A percentile compares a stretch with the other conserved stretches of the same genome.
Conservation (phyloP, 2,329 filamentous ascomycete species). For the Pezicula rhizophila region DNA sequence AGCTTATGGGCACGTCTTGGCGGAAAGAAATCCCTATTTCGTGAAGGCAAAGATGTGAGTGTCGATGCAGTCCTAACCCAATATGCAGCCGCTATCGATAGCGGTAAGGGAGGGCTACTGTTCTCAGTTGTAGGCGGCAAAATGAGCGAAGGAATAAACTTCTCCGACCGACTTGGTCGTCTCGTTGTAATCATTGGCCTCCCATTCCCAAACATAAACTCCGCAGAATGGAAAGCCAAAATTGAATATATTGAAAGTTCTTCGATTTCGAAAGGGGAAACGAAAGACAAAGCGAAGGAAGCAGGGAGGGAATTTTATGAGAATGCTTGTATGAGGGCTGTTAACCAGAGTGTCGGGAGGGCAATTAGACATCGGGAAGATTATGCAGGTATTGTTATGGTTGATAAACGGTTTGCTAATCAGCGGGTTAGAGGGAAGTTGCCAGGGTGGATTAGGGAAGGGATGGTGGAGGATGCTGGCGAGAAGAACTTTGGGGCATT, state of each 20-base stretch:
- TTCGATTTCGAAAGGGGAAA: slow-evolving; percentile 33
- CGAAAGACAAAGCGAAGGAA: slow-evolving; percentile 38
- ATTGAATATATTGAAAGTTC: slow-evolving; percentile 76
- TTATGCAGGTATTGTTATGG: slow-evolving; percentile 83
- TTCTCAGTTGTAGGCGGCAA: slow-evolving; percentile 91
- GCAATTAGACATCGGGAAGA: slow-evolving; percentile 84
- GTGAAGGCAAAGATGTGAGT: slow-evolving; percentile 45
- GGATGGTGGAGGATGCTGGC: slow-evolving; percentile 48
- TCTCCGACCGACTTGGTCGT: slow-evolving; percentile 82
- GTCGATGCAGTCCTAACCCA: slow-evolving; percentile 62
- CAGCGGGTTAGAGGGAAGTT: slow-evolving; percentile 71
- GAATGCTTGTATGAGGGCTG: slow-evolving; percentile 91
- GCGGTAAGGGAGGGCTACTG: slow-evolving; percentile 65
- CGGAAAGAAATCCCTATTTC: slow-evolving; percentile 56
- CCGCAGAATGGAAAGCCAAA: slow-evolving; percentile 88
- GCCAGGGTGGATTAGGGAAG: slow-evolving; percentile 80
- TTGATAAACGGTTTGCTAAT: slow-evolving; percentile 74
- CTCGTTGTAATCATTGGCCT: slow-evolving; percentile 88
- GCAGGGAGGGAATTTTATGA: slow-evolving; percentile 78
- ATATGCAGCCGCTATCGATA: slow-evolving; percentile 64
- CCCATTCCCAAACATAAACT: slow-evolving; percentile 85
- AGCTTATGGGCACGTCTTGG: slow-evolving; percentile 33
- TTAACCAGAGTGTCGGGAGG: slow-evolving; percentile 92
- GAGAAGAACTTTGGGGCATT: slow-evolving; percentile 47
- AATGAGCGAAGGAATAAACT: slow-evolving; percentile 97